Conservation (phyloP, 345 rosid species). For the Aquilaria malaccensis region DNA sequence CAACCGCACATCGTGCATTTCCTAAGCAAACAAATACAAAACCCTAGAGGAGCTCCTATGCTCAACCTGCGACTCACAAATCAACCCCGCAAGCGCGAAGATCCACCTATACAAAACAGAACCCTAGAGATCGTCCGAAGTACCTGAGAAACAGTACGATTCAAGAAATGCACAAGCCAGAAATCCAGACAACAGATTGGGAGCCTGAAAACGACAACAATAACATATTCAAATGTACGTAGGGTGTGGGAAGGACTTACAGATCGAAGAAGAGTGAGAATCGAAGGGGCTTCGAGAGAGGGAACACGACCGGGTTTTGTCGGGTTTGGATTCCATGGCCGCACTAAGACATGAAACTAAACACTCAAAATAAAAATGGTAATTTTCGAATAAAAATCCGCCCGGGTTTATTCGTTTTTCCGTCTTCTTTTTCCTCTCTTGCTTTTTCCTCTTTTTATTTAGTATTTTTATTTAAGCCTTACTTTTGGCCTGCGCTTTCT, state of each 20-base stretch:
- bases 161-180: neutral
- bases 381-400: conserved; percentile 3
- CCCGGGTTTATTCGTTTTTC: too few species aligned
- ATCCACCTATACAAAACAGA: conserved; percentile 14
- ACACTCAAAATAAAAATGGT: neutral
- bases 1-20: conserved; percentile 11
- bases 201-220: neutral
- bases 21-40: conserved; percentile 10
- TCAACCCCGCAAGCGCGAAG: conserved; percentile 12
- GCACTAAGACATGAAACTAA: neutral
- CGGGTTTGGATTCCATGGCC: conserved; percentile 20
- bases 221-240: neutral
- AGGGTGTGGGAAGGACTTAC: conserved; percentile 17
- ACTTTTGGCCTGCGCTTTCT: conserved; percentile 20
- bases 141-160: neutral
- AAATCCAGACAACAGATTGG: neutral
- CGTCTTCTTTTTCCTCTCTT: neutral
- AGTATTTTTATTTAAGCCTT: neutral
- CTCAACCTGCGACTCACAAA: conserved; percentile 9
- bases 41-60: conserved; percentile 3
- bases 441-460: neutral
- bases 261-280: conserved; percentile 27
- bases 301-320: neutral
- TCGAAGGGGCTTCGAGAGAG: neutral
- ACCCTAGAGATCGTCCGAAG: conserved; percentile 11